Evolutionary conservation across 2,329 filamentous ascomycete species (phyloP), one percentile per base, ranked within the genome.

Genomic region (Calonectria leucothoes): DNA sequence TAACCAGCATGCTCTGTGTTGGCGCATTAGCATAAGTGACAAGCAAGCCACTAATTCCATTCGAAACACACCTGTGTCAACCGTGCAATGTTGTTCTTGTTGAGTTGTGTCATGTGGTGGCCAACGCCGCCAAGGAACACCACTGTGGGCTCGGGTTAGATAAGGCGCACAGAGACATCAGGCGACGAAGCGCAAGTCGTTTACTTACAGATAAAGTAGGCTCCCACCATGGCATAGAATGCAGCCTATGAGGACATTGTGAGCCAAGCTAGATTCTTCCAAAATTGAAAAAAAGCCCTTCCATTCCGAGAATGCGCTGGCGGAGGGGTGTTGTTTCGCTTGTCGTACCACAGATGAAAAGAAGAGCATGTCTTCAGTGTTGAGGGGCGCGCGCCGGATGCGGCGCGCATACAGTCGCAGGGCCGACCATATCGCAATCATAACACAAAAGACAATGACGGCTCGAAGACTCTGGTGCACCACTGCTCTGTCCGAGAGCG

Each of bases 321-420:
- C 20, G 3, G 12, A 45, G 42, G 42, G 42, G 42, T 45, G 37
- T 42, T 45, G 37, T 42, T 33, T 25, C 20, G 49, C n/a, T n/a
- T 27, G 35, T 39, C 69, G n/a, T 74, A 75, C 74, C 71, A 75
- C 74, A 29, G 74, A 75, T n/a, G 66, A 49, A 27, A 72, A 75
- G 55, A 75, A 74, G 20, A 75, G 52, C 17, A 69, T 49, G 63
- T 75, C 74, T 20, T 75, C 74, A 27, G 70, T 63, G 23, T 70
- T 74, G 31, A 75, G n/a, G 0, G 74, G 74, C 14, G 71, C 63
- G 10, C 69, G 48, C 0, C 74, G 71, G 11, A 75, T 57, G 29
- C 69, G 69, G 37, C 71, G 69, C 29, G 74, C 71, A 42, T 74
- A 75, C 23, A 75, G 20, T 8, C 74, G 69, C 25, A 74, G 63